These are phyloP conservation scores for Mucor racemosus DNA, from an alignment of 371 early-diverging fungal species.

Conservation along the genomic window DNA sequence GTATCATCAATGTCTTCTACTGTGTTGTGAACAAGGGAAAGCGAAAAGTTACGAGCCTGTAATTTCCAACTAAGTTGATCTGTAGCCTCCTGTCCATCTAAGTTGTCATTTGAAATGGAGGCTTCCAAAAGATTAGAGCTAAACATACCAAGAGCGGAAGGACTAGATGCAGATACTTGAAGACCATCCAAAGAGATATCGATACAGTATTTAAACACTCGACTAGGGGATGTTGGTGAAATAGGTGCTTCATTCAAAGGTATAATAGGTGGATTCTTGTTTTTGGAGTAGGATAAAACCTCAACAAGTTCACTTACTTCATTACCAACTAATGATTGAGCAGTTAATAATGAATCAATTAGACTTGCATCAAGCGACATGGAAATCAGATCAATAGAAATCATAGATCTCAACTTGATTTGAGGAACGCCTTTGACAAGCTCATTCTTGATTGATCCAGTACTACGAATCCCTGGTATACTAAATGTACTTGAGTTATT, in stretches of 20 bases:
- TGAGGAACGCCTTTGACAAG: constrained; percentile 14
- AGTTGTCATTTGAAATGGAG: constrained; percentile 54
- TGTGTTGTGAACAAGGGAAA: constrained; percentile 65
- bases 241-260: neutral
- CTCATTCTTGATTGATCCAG: constrained; percentile 50
- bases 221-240: neutral
- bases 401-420: constrained; percentile 49
- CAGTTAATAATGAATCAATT: constrained; percentile 78
- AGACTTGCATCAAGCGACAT: constrained; percentile 71
- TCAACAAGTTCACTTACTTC: constrained; percentile 83
- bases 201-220: constrained; percentile 55
- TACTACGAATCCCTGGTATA: constrained; percentile 64
- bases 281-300: constrained; percentile 63
- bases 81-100: neutral
- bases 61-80: constrained; percentile 56
- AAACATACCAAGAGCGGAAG: constrained; percentile 67
- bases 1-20: constrained; percentile 29
- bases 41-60: constrained; percentile 57
- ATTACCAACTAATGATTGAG: constrained; percentile 77
- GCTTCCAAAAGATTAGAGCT: constrained; percentile 71
- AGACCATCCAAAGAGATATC: constrained; percentile 70
- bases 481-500: constrained; percentile 56
- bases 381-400: constrained; percentile 71
- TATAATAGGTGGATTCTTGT: neutral
- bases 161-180: constrained; percentile 69